These are phyloP conservation scores for Lactarius hengduanensis DNA, from an alignment of 768 basidiomycete species.

Conservation along the genomic window DNA sequence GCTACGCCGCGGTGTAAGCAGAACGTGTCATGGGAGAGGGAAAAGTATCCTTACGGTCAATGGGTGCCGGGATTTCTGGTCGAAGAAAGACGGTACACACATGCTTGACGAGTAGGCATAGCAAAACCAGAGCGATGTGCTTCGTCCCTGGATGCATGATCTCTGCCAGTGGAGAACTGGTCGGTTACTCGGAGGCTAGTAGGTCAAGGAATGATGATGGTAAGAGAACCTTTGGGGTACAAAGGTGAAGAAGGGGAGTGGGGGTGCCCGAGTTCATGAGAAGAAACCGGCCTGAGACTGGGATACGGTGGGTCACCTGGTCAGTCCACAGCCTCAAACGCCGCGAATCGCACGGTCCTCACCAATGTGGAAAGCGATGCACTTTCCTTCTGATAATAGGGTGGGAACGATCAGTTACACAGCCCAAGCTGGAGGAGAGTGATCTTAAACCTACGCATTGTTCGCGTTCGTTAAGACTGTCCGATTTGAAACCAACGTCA, in stretches of 20 bases:
- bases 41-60: neutral
- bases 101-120: constrained; percentile 12
- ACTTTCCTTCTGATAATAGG: neutral
- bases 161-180: neutral
- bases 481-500: constrained; percentile 3
- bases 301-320: neutral
- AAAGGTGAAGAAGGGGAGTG: neutral
- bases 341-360: neutral
- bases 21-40: neutral
- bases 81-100: constrained; percentile 9
- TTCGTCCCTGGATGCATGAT: neutral
- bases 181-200: neutral
- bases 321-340: neutral
- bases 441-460: no score
- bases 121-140: neutral
- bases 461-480: constrained; percentile 4
- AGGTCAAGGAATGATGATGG: no score
- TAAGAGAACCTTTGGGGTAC: no score
- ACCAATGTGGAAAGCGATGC: neutral
- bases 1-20: neutral
- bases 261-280: neutral
- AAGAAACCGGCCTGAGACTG: neutral
- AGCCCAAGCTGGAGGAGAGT: no score
- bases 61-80: neutral
- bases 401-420: neutral